Base-by-base conservation (phyloP, 352 stramenopile genomes). In the Halophytophthora batemanensis region DNA sequence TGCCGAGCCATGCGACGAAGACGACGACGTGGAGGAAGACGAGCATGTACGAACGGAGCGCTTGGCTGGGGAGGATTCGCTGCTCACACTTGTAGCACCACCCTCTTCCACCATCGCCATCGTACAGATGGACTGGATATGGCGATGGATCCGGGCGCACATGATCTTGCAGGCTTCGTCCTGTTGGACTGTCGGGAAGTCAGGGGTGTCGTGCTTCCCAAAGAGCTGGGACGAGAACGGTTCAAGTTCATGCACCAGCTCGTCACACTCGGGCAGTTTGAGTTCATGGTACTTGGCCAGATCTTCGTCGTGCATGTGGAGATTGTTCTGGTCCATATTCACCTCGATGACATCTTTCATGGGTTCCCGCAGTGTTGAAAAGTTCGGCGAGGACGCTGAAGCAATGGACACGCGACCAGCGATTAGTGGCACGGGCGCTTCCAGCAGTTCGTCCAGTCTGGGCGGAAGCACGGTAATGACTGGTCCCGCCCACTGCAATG, bases 261-360 rank as follows among this genome's bases (percentile, higher is more conserved):
- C 64, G 41, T 93, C 82, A 34, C 77, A 87, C 2, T 77, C 79
- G 0, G 82, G 82, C 8, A 90, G 62, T 51, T 90, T 90, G 39
- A 88, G 61, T 28, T 90, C 78, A 47, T 93, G 82, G 51, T 89
- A 87, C 13, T 61, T 66, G 60, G 74, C 59, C 29, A 90, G 38
- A 48, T 93, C 79, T 34, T 90, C 77, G 51, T 86, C 74, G 45
- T 93, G 77, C 77, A 93, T 89, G 28, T 74, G 69, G 2, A 93
- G 44, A 17, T 74, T 70, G 53, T 90, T 87, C 25, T 82, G 66
- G 50, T 93, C 82, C 74, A 93, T 84, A 37, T 87, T 82, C 69
- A 93, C 87, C 53, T 90, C 76, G 43, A 90, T 86, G 12, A 93
- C 75, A 14, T 79, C 78, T 12, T 66, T 66, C 69, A 90, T 88